Base-by-base conservation (phyloP, 129 eudicot genomes). In the Rutidosis leptorrhynchoides region DNA sequence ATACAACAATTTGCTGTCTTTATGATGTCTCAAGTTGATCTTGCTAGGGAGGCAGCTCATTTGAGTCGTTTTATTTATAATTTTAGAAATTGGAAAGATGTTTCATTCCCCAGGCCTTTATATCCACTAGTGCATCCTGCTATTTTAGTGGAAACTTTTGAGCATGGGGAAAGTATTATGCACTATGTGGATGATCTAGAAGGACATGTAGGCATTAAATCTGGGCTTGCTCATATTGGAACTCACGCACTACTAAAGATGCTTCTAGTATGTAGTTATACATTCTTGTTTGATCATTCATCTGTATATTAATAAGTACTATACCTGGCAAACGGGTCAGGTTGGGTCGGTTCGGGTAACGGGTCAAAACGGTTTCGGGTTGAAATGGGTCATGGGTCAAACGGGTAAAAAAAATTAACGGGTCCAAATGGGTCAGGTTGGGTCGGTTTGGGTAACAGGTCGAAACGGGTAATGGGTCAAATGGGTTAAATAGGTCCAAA, bases 21-120 rank as follows among this genome's bases (percentile, higher is more conserved):
- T 67, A 92, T 92, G 98, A 79, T 88, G 98, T 81, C 95, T 32
- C 98, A 92, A 92, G 98, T 88, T 76, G 98, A 92, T 88, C 95
- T 92, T 37, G 84, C 98, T 1, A 92, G 96, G 77, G 98, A 93
- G 77, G 98, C 98, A 64, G 98, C 98, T 68, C 85, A 93, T 76
- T 80, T 88, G 78, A 93, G 95, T 77, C 96, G 98, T 32, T 93
- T 93, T 69, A 82, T 84, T 49, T 88, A 88, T 70, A 93, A 93
- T 72, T 93, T 93, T 52, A 81, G 96, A 59, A 74, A 80, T 70
- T 88, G 95, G 96, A 93, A 84, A 80, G 95, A 93, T 69, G 98
- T 88, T 15, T 93, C 98, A 7, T 93, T 93, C 64, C 96, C 96
- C 7, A 93, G 84, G 73, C 98, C 98, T 68, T 63, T 93, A 40